Conservation (phyloP, 768 basidiomycete genomes). For the Solioccasus polychromus region DNA sequence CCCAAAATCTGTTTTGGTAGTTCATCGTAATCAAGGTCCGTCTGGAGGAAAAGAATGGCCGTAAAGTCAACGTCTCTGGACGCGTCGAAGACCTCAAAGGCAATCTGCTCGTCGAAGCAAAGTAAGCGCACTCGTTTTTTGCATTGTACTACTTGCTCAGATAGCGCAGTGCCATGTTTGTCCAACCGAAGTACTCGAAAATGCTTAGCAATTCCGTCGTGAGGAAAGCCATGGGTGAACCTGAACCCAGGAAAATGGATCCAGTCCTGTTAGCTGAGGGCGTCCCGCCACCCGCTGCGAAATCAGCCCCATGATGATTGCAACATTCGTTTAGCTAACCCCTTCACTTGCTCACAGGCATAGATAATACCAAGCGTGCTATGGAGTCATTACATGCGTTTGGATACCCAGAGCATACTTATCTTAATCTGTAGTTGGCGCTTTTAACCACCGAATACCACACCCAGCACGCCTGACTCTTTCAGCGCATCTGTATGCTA, state of each 20-base stretch:
- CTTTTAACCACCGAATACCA: too few relatives aligned
- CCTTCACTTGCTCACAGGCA: not conserved
- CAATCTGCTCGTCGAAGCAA: slow-evolving; percentile 75
- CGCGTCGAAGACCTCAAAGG: slow-evolving; percentile 81
- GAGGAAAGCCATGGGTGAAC: slow-evolving; percentile 64
- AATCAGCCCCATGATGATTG: slow-evolving; percentile 10
- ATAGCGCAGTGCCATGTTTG: slow-evolving; percentile 63
- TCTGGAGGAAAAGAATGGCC: slow-evolving; percentile 65
- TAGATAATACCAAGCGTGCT: not conserved
- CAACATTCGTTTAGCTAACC: not conserved
- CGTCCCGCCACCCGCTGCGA: slow-evolving; percentile 24
- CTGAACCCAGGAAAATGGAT: slow-evolving; percentile 27
- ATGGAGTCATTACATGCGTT: not conserved
- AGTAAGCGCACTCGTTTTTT: too few relatives aligned
- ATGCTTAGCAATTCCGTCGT: slow-evolving; percentile 62
- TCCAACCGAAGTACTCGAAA: slow-evolving; percentile 87
- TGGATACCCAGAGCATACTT: slow-evolving; percentile 3
- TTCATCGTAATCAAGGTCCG: slow-evolving; percentile 80
- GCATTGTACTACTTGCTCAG: slow-evolving; percentile 16
- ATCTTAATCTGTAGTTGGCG: too few relatives aligned
- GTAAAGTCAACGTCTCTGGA: slow-evolving; percentile 73
- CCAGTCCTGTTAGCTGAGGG: slow-evolving; percentile 29
- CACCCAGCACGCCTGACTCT: too few relatives aligned
- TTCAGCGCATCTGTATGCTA: too few relatives aligned
- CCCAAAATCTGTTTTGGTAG: slow-evolving; percentile 34